phyloP scores from a whole-genome alignment of 1,284 basidiomycete genomes.

The Athelia sp. region DNA sequence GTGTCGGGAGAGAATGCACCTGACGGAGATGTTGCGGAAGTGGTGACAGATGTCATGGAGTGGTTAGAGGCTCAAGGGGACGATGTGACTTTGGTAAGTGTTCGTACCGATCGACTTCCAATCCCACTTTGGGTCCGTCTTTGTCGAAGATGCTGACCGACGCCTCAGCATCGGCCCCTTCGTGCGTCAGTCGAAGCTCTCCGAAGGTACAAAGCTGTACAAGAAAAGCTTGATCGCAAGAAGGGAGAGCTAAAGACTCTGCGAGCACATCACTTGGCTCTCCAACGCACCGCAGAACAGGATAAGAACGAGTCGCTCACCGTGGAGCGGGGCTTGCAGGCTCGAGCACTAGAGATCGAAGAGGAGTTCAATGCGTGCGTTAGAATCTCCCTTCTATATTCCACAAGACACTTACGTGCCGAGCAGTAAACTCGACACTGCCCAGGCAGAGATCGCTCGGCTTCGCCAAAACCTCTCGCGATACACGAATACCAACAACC shows the following conservation, averaged over 20 bases:
- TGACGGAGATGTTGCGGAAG: conserved; percentile 35
- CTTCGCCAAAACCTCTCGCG: conserved; percentile 11
- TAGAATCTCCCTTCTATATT: background rate
- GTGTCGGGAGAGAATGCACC: conserved; percentile 37
- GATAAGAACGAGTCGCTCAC: background rate
- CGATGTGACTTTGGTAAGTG: conserved; percentile 26
- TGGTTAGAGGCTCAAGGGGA: conserved; percentile 33
- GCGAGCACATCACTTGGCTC: conserved; percentile 21
- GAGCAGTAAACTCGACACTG: conserved; percentile 18
- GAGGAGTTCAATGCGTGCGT: background rate
- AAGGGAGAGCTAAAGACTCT: conserved; percentile 17
- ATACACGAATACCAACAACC: conserved; percentile 28
- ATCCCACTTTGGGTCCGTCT: background rate
- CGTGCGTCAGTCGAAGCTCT: conserved; percentile 21
- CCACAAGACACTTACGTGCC: background rate
- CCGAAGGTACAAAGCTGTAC: conserved; percentile 22
- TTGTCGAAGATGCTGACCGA: background rate
- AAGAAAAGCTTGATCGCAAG: conserved; percentile 18
- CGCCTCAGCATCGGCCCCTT: conserved; percentile 19
- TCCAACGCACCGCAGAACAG: conserved; percentile 11
- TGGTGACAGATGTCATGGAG: conserved; percentile 38
- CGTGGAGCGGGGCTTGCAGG: background rate
- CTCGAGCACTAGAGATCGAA: background rate
- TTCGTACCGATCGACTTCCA: conserved; percentile 9
- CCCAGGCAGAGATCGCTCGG: conserved; percentile 23